Evolutionary conservation across 345 rosid species (phyloP), one percentile per base, ranked within the genome.

Genomic region (Gossypium bickii): DNA sequence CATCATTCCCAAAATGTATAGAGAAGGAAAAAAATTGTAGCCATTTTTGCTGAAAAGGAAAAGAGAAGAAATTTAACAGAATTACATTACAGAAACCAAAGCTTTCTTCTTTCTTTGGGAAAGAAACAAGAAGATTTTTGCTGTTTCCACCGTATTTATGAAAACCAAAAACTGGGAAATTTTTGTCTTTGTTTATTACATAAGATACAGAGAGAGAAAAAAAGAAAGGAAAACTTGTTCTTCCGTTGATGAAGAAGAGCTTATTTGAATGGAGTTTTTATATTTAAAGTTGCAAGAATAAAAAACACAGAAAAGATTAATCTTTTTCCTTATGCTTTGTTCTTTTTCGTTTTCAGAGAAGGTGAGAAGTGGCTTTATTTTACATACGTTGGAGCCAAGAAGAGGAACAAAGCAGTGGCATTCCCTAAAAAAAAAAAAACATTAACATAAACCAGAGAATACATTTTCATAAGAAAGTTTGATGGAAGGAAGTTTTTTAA

Each of bases 341-440:
- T 41, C 4, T 12, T 60, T 34, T 12, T 27, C 41, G 41, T 34
- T 61, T 17, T 20, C 12, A 48, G 64, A 51, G 18, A 24, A 18
- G 29, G 56, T 15, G 70, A 70, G 38, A 15, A n/a, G 38, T 25
- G 20, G 18, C 1, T 13, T 12, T 63, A 70, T 41, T 41, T 27
- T 22, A 74, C 92, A 64, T 83, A 95, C 99, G 85, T 77, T 25
- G 99, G 99, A 72, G 98, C 78, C 83, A 95, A 81, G 92, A 93
- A 95, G 58, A 95, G 97, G 84, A 95, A 93, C 80, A 91, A 79
- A 77, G 97, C 99, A 57, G 98, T 89, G 34, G 97, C 99, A 84
- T 95, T 95, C 76, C 99, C 99, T 95, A 94, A 80, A 24, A 77
- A 44, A 48, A 61, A 45, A 45, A 45, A 45, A 24, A 24, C 64